Base-by-base conservation (phyloP, 345 rosid genomes). In the Syzygium oleosum region DNA sequence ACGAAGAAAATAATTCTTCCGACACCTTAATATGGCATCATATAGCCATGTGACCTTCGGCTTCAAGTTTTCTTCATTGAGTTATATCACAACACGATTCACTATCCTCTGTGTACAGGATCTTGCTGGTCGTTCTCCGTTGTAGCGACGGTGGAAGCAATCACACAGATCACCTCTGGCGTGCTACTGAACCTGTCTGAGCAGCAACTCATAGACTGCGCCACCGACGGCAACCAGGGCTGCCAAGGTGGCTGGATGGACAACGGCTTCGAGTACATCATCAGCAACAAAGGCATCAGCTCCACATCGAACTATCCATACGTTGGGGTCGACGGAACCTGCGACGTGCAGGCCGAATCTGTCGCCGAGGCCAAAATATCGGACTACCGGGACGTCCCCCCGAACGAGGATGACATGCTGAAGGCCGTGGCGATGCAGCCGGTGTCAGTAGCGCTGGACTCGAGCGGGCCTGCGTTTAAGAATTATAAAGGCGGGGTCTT, bases 151-250 rank as follows among this genome's bases (percentile, higher is more conserved):
- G 86, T 88, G 9, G 89, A 84, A 51, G 89, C 52, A 23, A 88
- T 88, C 68, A 84, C 85, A 16, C 41, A 38, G 41, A 38, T 38
- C 41, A 38, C 3, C 4, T 38, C 41, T 38, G 41, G 41, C 41
- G 4, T 38, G 41, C 41, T 38, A 3, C 41, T 3, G 41, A 38
- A 38, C 41, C 41, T 38, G 41, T 38, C 41, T 3, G 41, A 38
- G 41, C 87, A 88, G 86, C 86, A 87, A 84, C 78, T 87, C 77
- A 85, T 87, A 17, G 85, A 87, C 56, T 87, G 88, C 21, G 88
- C 54, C 29, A 52, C 84, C 8, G 52, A 79, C 2, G 55, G 54
- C 38, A 59, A 55, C 59, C 59, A 43, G 7, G 88, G 85, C 27
- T 87, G 88, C 77, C 2, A 63, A 59, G 89, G 89, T 11, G 89